phyloP scores from a whole-genome alignment of 1,284 basidiomycete species.

The Cryptococcus floricola region DNA sequence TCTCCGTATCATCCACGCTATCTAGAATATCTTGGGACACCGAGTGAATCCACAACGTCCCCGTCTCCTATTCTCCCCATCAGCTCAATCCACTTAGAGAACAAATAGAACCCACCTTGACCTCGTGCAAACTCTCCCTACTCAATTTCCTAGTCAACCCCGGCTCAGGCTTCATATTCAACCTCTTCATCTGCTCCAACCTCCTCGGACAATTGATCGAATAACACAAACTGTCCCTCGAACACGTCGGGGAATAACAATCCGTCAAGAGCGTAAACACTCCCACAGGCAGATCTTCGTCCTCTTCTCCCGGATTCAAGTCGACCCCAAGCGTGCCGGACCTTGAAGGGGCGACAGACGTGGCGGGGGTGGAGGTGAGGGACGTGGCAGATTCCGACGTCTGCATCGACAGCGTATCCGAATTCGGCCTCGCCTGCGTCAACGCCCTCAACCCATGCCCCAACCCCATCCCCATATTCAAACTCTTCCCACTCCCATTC shows the following conservation, averaged over 20 bases:
- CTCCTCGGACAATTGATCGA: slow-evolving; percentile 93
- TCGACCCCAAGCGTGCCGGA: slow-evolving; percentile 4
- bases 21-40: slow-evolving; percentile 92
- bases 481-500: slow-evolving; percentile 24
- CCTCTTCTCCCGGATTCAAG: slow-evolving; percentile 15
- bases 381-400: slow-evolving; percentile 24
- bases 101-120: slow-evolving; percentile 57
- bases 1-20: slow-evolving; percentile 85
- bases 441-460: slow-evolving; percentile 2
- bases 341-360: slow-evolving; percentile 31
- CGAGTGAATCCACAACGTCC: slow-evolving; percentile 94
- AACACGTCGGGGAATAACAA: slow-evolving; percentile 98
- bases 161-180: slow-evolving; percentile 88
- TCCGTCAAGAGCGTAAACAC: slow-evolving; percentile 96
- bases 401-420: slow-evolving; percentile 30
- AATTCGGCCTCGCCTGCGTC: slow-evolving; percentile 16
- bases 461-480: slow-evolving; percentile 19
- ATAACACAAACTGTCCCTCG: slow-evolving; percentile 87
- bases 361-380: slow-evolving; percentile 9
- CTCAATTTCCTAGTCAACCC: slow-evolving; percentile 71
- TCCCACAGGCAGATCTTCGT: slow-evolving; percentile 63
- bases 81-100: slow-evolving; percentile 1
- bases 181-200: slow-evolving; percentile 85
- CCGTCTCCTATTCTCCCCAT: slow-evolving; percentile 62
- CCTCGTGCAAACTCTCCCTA: slow-evolving; percentile 74